Conservation (phyloP, 805 yeast species). For the Suhomyces kilbournensis region DNA sequence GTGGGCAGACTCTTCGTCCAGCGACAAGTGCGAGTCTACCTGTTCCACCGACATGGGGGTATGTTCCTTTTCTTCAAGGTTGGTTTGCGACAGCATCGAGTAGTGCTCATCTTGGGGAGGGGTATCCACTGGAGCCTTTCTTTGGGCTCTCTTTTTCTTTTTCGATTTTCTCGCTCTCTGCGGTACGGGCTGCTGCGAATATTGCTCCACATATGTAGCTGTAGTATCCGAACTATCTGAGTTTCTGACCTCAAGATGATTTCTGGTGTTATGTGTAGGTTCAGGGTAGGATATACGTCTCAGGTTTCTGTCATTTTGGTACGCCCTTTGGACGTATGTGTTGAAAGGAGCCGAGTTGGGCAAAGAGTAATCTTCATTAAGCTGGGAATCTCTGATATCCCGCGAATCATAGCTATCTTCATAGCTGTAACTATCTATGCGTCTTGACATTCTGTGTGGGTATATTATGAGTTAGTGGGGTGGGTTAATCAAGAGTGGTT, state of each 20-base stretch:
- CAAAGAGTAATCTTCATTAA: constrained; percentile 3
- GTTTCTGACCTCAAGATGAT: constrained; percentile 3
- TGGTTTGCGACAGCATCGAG: constrained; percentile 7
- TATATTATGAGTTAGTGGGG: too few relatives aligned
- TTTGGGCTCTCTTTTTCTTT: constrained; percentile 4
- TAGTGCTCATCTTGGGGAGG: not conserved
- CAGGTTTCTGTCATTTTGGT: not conserved
- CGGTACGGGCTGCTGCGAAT: constrained; percentile 9
- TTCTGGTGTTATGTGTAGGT: not conserved
- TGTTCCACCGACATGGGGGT: not conserved
- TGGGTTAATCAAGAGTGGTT: not conserved
- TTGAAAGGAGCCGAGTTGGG: constrained; percentile 5
- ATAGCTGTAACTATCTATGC: constrained; percentile 6
- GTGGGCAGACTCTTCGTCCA: not conserved
- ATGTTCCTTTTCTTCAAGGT: constrained; percentile 4
- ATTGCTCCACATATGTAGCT: constrained; percentile 12
- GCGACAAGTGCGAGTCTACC: not conserved
- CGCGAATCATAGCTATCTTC: constrained; percentile 5
- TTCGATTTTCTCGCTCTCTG: not conserved
- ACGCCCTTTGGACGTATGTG: constrained; percentile 4
- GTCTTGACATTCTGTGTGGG: constrained; percentile 14
- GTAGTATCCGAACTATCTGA: constrained; percentile 10
- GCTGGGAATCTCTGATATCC: not conserved
- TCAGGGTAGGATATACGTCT: not conserved
- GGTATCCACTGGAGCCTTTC: constrained; percentile 2